A percentile compares a stretch with the other conserved stretches of the same genome.
Conservation (phyloP, 2,329 filamentous ascomycete genomes). For the Nemania abortiva region DNA sequence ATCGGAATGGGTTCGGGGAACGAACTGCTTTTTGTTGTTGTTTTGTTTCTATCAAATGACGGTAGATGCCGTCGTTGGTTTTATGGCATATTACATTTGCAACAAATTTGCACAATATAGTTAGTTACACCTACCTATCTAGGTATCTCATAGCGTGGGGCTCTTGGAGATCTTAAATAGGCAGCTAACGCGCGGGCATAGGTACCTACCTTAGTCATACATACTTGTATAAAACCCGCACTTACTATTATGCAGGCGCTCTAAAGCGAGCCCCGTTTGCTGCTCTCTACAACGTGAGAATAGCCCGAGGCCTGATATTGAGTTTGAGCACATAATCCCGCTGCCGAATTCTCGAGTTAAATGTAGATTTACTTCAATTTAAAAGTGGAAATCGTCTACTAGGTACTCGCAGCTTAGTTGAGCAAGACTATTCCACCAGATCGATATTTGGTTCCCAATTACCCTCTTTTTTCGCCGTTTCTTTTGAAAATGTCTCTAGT, state of each 20-base stretch:
- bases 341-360: conserved; percentile 5
- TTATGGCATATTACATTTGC: too few relatives aligned
- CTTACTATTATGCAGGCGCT: too few relatives aligned
- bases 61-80: too few relatives aligned
- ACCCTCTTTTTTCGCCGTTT: not conserved
- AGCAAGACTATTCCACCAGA: too few relatives aligned
- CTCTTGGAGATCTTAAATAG: not conserved
- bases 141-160: too few relatives aligned
- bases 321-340: not conserved
- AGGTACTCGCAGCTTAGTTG: not conserved
- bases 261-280: not conserved
- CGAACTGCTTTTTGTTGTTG: too few relatives aligned
- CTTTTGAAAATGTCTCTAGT: conserved; percentile 1
- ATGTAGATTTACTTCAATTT: conserved; percentile 6
- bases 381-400: not conserved
- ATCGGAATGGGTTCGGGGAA: too few relatives aligned
- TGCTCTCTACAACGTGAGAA: not conserved
- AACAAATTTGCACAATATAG: too few relatives aligned
- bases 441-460: not conserved
- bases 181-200: not conserved
- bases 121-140: not conserved
- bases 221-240: too few relatives aligned
- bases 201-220: too few relatives aligned
- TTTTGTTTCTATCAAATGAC: too few relatives aligned
- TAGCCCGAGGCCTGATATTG: not conserved